Evolutionary conservation across 2,329 filamentous ascomycete species (phyloP).

Genomic region (Ustulina deusta): DNA sequence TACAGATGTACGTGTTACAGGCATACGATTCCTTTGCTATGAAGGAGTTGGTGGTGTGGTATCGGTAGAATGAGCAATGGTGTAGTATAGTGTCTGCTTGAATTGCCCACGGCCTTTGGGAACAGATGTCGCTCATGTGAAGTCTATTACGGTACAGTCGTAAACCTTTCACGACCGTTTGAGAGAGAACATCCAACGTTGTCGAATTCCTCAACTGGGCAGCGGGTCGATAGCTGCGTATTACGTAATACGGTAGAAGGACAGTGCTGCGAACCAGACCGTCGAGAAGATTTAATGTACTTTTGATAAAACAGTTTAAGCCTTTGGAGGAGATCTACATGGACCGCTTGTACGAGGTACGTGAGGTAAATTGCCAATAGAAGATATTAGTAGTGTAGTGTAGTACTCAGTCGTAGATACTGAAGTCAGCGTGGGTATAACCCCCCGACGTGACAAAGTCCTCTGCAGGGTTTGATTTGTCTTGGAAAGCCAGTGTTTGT

Average conservation of each 20-base stretch:
- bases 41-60: conserved; percentile 30
- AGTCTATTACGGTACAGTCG: background rate
- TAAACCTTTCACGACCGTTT: background rate
- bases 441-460: conserved; percentile 41
- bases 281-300: conserved; percentile 16
- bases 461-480: conserved; percentile 43
- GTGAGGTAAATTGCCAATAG: conserved; percentile 20
- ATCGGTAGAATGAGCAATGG: conserved; percentile 28
- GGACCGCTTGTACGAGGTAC: conserved; percentile 10
- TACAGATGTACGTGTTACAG: background rate
- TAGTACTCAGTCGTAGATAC: conserved; percentile 6
- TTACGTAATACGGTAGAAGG: background rate
- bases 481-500: conserved; percentile 22
- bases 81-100: conserved; percentile 1
- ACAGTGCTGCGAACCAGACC: background rate
- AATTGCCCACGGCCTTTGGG: conserved; percentile 33
- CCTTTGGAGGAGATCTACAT: conserved; percentile 29
- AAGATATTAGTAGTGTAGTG: conserved; percentile 22
- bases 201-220: conserved; percentile 7
- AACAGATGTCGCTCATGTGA: background rate
- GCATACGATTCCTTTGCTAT: conserved; percentile 29
- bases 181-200: conserved; percentile 1
- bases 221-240: background rate
- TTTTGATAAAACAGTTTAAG: conserved; percentile 30
- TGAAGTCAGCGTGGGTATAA: conserved; percentile 20